phyloP scores from a whole-genome alignment of 345 rosid species.

The Nasturtium officinale region DNA sequence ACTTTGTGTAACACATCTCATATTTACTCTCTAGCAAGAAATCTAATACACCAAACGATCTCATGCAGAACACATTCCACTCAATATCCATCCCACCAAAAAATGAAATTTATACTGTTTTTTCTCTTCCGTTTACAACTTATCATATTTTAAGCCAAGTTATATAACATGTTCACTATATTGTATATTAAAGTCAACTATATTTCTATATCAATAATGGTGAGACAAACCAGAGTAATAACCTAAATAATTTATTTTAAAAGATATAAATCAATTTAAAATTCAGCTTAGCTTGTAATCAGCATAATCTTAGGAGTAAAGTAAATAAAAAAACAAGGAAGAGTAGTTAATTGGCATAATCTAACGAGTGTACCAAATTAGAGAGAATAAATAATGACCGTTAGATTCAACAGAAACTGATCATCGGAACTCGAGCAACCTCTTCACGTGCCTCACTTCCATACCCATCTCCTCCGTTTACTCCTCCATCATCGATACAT shows the following conservation, averaged over 20 bases:
- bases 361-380: not conserved
- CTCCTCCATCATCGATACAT: constrained; percentile 38
- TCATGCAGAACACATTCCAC: not conserved
- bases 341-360: not conserved
- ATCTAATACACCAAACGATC: not conserved
- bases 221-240: not conserved
- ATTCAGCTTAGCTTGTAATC: not conserved
- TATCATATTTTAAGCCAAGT: too few relatives aligned
- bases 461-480: constrained; percentile 42
- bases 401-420: constrained; percentile 14
- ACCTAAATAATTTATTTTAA: not conserved
- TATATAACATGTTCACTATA: not conserved
- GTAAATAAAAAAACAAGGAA: not conserved
- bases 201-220: not conserved
- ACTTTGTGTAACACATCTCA: not conserved
- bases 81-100: not conserved
- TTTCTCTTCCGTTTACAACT: too few relatives aligned
- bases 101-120: too few relatives aligned
- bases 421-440: constrained; percentile 32
- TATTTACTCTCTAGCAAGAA: not conserved
- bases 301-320: constrained; percentile 7
- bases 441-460: constrained; percentile 38
- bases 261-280: not conserved
- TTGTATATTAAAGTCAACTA: too few relatives aligned
- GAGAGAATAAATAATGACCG: constrained; percentile 25